Conservation (phyloP, 129 eudicot genomes). For the Pseudognaphalium luteoalbum region DNA sequence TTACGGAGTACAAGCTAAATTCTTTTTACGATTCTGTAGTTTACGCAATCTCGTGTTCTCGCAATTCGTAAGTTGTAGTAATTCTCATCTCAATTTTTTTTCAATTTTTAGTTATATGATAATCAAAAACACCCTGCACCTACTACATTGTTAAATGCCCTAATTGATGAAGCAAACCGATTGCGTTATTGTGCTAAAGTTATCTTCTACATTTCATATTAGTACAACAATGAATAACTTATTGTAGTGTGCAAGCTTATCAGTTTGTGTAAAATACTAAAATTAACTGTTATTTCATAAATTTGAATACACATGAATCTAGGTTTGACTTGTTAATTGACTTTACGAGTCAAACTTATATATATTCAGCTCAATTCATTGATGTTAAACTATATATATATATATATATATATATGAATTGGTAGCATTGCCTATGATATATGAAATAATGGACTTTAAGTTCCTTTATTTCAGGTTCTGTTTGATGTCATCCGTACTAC, state of each 20-base stretch:
- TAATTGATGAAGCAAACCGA: background rate
- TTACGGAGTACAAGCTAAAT: background rate
- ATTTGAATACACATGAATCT: background rate
- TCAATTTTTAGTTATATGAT: background rate
- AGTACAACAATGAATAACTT: background rate
- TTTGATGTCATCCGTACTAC: background rate
- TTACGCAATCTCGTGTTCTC: background rate
- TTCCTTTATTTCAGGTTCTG: conserved; percentile 14
- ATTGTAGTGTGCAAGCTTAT: background rate
- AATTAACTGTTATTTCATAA: background rate
- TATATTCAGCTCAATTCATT: no score
- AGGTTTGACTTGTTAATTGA: background rate
- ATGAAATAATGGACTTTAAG: background rate
- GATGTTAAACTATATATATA: no score
- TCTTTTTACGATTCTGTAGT: no score
- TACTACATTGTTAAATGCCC: background rate
- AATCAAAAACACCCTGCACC: background rate
- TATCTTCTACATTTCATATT: background rate
- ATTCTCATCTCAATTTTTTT: background rate
- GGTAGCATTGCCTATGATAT: background rate
- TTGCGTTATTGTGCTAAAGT: background rate
- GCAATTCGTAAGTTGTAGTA: no score
- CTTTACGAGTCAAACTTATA: background rate
- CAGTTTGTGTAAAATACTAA: background rate
- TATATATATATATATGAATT: no score